These are phyloP conservation scores for Ajuga chamaepitys DNA, from an alignment of 257 asterid species.

Conservation along the genomic window DNA sequence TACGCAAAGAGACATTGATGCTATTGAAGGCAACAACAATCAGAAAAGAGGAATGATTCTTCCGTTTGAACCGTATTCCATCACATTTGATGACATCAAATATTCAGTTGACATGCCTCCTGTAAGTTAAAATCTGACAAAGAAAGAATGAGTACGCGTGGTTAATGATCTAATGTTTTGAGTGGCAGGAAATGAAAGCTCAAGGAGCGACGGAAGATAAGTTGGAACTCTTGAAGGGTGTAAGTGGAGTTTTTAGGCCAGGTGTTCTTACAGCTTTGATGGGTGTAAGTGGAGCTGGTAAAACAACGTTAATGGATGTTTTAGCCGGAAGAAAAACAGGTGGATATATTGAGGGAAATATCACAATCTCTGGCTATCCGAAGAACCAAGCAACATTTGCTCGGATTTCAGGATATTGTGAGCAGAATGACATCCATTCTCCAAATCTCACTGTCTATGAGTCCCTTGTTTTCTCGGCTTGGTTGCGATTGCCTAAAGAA, in stretches of 20 bases:
- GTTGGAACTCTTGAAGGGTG: constrained; percentile 35
- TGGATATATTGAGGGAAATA: constrained; percentile 45
- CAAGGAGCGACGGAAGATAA: constrained; percentile 35
- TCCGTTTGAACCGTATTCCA: constrained; percentile 46
- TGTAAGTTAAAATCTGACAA: constrained; percentile 17
- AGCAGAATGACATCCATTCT: constrained; percentile 53
- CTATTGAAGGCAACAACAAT: constrained; percentile 21
- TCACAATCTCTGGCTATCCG: constrained; percentile 47
- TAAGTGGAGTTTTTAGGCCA: constrained; percentile 46
- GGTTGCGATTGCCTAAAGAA: constrained; percentile 41
- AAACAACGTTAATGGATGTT: constrained; percentile 55
- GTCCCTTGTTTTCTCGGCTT: constrained; percentile 44
- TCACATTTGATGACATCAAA: constrained; percentile 43
- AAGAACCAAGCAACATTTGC: constrained; percentile 52
- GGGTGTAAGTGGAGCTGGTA: constrained; percentile 68
- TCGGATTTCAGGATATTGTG: constrained; percentile 47
- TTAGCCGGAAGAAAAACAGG: constrained; percentile 52
- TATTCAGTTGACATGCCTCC: constrained; percentile 51
- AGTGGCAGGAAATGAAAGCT: constrained; percentile 35
- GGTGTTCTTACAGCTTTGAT: constrained; percentile 54
- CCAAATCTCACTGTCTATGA: constrained; percentile 44
- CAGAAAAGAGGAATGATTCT: constrained; percentile 43
- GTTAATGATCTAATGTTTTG: neutral
- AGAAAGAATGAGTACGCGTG: neutral
- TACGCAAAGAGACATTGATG: constrained; percentile 7